Base-by-base conservation (phyloP, 2,329 filamentous ascomycete genomes). In the Exserohilum turcica region DNA sequence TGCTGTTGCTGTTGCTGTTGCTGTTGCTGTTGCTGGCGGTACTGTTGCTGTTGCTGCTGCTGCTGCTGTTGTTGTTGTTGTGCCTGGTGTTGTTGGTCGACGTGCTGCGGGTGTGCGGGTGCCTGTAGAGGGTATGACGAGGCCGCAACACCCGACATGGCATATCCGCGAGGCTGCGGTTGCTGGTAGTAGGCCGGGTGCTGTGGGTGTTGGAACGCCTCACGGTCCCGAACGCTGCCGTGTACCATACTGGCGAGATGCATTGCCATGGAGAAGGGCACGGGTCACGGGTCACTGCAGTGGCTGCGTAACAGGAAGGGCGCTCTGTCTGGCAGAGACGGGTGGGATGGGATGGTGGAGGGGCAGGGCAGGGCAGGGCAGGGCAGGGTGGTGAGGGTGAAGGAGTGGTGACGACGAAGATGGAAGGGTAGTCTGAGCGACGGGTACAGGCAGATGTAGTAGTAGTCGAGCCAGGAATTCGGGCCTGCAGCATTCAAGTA, bases 41-140 rank as follows among this genome's bases (percentile, higher is more conserved):
- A 43, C 37, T 48, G 46, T 66, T 86, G 84, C 42, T 84, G 83
- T 18, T 65, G 64, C 56, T 64, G n/a, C n/a, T n/a, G n/a, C n/a
- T n/a, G n/a, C n/a, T n/a, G n/a, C n/a, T n/a, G n/a, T n/a, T n/a
- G n/a, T 36, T 52, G 57, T 8, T 60, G 50, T 33, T 68, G 63
- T 39, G 45, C 56, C 4, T 61, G 61, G 47, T 84, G 83, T 18
- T 65, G 64, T 56, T 64, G 64, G 15, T 72, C 67, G 47, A 54
- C 58, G 16, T 60, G 52, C 42, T 70, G 65, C 42, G 48, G 55
- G 15, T 61, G 62, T 52, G 61, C 31, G 40, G 40, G 55, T 33
- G 43, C 36, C 40, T 49, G 54, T 27, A 54, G 44, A 16, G 53
- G 39, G 50, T 63, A 55, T 28, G 65, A 49, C 24, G 60, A 57